Evolutionary conservation across 768 basidiomycete genomes (phyloP).

Genomic region (Neoboletus brunneissimus): DNA sequence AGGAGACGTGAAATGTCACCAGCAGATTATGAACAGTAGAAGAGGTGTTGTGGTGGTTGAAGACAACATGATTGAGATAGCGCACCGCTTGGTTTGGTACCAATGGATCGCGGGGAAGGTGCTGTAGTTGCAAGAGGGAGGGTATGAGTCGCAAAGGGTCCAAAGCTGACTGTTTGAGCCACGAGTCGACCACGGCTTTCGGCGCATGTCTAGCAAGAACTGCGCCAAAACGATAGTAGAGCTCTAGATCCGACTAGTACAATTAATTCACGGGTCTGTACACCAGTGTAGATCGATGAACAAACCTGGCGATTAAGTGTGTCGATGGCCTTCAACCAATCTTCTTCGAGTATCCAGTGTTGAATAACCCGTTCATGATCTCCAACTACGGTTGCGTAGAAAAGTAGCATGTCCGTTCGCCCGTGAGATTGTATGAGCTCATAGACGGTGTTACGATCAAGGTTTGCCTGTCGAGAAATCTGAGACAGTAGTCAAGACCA

Average conservation of each 20-base stretch:
- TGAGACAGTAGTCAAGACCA: background rate
- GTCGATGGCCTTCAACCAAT: constrained; percentile 89
- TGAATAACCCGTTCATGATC: constrained; percentile 85
- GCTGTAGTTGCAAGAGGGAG: constrained; percentile 79
- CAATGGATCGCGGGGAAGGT: constrained; percentile 65
- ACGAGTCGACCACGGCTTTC: constrained; percentile 88
- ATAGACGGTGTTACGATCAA: constrained; percentile 83
- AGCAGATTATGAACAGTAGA: constrained; percentile 92
- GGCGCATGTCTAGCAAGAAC: constrained; percentile 84
- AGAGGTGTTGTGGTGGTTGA: constrained; percentile 75
- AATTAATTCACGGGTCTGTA: constrained; percentile 1
- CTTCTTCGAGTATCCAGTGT: constrained; percentile 89
- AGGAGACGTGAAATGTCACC: constrained; percentile 77
- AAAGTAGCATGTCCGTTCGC: constrained; percentile 86
- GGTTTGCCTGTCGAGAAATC: constrained; percentile 56
- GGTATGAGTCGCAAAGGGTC: constrained; percentile 87
- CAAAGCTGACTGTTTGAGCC: constrained; percentile 78
- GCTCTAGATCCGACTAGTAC: constrained; percentile 69
- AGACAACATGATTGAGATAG: constrained; percentile 83
- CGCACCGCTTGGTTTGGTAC: constrained; percentile 84
- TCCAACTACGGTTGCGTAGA: constrained; percentile 79
- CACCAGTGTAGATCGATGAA: constrained; percentile 1
- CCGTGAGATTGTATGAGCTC: constrained; percentile 94
- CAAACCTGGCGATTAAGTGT: constrained; percentile 84
- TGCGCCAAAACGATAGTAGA: constrained; percentile 92